A percentile compares a stretch with the other conserved stretches of the same genome.
Conservation (phyloP, 2,329 filamentous ascomycete species). For the Colletotrichum cereale region DNA sequence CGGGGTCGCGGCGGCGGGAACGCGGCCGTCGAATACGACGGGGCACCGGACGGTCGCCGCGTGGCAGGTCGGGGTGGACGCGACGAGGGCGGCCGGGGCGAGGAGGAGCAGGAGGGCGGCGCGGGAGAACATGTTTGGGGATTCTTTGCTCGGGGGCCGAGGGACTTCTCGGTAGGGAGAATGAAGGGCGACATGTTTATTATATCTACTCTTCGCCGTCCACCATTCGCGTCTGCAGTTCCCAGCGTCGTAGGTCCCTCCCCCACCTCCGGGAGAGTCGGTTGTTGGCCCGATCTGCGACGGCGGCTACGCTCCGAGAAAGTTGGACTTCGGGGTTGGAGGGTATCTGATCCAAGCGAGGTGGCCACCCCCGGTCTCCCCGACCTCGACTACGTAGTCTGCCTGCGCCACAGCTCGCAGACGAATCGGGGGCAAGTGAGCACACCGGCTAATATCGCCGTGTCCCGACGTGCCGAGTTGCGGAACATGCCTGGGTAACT, state of each 20-base stretch:
- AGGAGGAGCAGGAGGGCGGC: constrained; percentile 15
- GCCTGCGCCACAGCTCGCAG: too few species aligned
- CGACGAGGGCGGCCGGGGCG: neutral
- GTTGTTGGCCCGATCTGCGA: neutral
- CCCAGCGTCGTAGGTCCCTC: neutral
- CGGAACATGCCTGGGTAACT: too few species aligned
- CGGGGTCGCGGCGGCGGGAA: constrained; percentile 44
- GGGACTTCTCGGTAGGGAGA: neutral
- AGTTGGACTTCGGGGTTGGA: neutral
- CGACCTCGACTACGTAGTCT: neutral
- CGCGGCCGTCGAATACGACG: constrained; percentile 53
- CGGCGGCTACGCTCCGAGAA: constrained; percentile 22
- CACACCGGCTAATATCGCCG: constrained; percentile 3
- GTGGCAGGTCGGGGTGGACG: neutral
- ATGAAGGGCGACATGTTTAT: neutral
- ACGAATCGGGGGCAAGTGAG: neutral
- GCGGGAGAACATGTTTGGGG: neutral
- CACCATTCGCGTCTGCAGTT: neutral
- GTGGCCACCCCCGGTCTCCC: neutral
- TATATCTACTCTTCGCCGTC: neutral
- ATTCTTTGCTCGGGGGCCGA: neutral
- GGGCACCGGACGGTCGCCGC: constrained; percentile 47
- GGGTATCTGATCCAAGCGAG: neutral
- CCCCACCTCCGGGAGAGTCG: neutral
- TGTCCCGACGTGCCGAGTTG: neutral